Base-by-base conservation (phyloP, 257 asterid species). In the Plantago ovata region DNA sequence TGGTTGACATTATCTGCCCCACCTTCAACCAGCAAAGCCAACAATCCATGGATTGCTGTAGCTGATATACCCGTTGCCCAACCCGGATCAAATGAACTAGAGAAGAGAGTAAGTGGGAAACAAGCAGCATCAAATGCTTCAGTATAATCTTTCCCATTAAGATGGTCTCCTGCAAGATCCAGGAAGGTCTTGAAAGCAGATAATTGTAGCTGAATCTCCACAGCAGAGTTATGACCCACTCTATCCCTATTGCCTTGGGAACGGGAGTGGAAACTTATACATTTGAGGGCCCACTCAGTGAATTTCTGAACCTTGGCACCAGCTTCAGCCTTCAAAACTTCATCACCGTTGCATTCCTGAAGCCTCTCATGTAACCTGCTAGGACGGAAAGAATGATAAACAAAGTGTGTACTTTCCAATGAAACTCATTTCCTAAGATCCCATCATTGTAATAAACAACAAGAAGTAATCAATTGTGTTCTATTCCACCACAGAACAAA, bases 71-170 rank as follows among this genome's bases (percentile, higher is more conserved):
- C 94, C 45, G 99, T 84, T 24, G 97, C 95, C 99, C 99, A 93
- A 39, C 96, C 97, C 65, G 95, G 96, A 72, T 93, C 97, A 69
- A 84, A 89, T 20, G 99, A 86, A 67, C 94, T 84, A 69, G 97
- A 93, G 81, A 93, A 93, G 60, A 89, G 96, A 1, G 99, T 93
- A 51, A 93, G 95, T 0, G 99, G 99, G 74, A 93, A 93, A 81
- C 99, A 93, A 57, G 97, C 97, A n/a, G 99, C 99, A 67, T 93
- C 99, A 77, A 93, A 93, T 60, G 99, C 99, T 79, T 93, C 99
- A 0, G 99, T 89, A 69, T 86, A 93, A 74, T 93, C 97, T 76
- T 93, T 93, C 64, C 99, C 99, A 0, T 94, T 79, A 53, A 89
- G 94, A 75, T 89, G 77, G 72, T 83, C 81, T 63, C 99, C 97